Evolutionary conservation across 1,139 yeast species (phyloP), one percentile per base, ranked within the genome.

Genomic region (Geotrichum candidum): DNA sequence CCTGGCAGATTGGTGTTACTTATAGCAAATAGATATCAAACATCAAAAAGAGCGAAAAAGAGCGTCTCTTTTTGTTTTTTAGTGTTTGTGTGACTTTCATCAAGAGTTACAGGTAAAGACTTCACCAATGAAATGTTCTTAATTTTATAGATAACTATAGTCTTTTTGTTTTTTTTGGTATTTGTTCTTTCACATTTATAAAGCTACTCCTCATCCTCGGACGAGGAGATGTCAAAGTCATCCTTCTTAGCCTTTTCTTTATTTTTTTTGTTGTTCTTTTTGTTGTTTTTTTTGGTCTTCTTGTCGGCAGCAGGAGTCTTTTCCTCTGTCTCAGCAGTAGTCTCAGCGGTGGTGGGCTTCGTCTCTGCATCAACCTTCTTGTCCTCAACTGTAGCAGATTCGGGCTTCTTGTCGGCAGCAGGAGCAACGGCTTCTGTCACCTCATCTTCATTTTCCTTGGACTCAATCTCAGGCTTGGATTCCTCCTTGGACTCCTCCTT

Each of bases 401-500:
- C 48, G 5, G 23, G 9, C n/a, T n/a, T 41, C 48, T 41, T 41
- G 9, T 41, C 48, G 5, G 48, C 9, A 41, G 23, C 48, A 41
- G 41, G 41, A 11, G 51, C 29, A 48, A 25, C 3, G 11, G 15
- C 22, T 10, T 50, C 33, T n/a, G n/a, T 22, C 29, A 25, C 53
- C 33, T 25, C 29, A 22, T 29, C 53, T n/a, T 25, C 33, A 13
- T 50, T 15, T 29, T 13, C 23, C 31, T 50, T 23, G 13, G 52
- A 50, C 10, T 23, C 29, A 48, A 23, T 18, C 15, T 50, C 33
- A 2, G 53, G 18, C 33, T 41, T 50, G 23, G 46, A 27, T n/a
- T 18, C 58, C 38, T 59, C 55, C 55, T 54, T 54, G 18, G 54
- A 11, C n/a, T 22, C 58, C 9, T 25, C 23, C 51, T 51, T n/a